phyloP scores from a whole-genome alignment of 192 early-diverging fungal genomes.

The Backusella liffmaniae region DNA sequence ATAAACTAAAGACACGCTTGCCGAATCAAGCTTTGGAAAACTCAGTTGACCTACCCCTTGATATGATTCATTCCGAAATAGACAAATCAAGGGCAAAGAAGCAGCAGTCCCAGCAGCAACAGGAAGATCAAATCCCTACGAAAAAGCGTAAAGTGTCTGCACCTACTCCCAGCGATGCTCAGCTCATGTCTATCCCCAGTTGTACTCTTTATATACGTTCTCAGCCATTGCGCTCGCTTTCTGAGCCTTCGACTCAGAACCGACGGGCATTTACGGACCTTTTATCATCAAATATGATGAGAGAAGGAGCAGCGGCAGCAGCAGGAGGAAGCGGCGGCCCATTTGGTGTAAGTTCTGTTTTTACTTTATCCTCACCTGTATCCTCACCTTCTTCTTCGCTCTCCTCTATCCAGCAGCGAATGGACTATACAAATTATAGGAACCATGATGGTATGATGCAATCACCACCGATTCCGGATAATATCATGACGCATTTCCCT shows the following conservation, averaged over 20 bases:
- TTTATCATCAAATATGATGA: slow-evolving; percentile 6
- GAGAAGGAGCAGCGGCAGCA: slow-evolving; percentile 2
- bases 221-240: slow-evolving; percentile 3
- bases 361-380: slow-evolving; percentile 2
- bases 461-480: slow-evolving; percentile 7
- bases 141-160: slow-evolving; percentile 1
- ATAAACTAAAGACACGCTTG: neutral
- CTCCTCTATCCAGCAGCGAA: slow-evolving; percentile 4
- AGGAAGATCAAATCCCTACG: slow-evolving; percentile 1
- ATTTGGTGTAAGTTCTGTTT: slow-evolving; percentile 3
- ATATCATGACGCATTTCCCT: neutral
- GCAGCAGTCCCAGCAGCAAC: neutral
- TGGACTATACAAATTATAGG: slow-evolving; percentile 3
- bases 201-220: slow-evolving; percentile 17
- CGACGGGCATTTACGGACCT: neutral
- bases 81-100: slow-evolving; percentile 4
- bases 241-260: slow-evolving; percentile 11
- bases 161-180: neutral
- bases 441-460: neutral
- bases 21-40: neutral
- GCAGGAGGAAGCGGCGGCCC: neutral
- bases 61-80: slow-evolving; percentile 4
- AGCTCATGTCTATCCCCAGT: neutral
- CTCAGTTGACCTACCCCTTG: slow-evolving; percentile 8
- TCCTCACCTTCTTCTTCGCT: neutral